Conservation (phyloP, 139 green algal genomes). For the Micromonas commoda region DNA sequence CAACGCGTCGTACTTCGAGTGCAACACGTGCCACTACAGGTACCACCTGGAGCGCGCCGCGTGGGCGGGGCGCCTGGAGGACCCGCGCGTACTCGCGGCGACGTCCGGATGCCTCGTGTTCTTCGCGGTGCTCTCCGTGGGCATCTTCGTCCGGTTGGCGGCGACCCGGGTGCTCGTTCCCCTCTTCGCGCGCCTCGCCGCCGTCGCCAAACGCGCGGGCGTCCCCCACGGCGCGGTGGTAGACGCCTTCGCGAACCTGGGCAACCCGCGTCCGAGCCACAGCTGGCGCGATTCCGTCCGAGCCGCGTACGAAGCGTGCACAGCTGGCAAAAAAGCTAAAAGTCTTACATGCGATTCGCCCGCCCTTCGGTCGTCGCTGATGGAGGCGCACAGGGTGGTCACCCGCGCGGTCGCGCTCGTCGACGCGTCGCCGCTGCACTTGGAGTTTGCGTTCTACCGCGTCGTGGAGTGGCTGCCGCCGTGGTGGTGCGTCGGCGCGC, state of each 20-base stretch:
- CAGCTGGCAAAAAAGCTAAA: too few species aligned
- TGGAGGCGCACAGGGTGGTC: too few species aligned
- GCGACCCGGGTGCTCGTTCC: background rate
- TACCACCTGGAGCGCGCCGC: background rate
- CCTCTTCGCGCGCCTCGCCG: background rate
- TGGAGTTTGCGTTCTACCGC: background rate
- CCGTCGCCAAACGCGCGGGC: too few species aligned
- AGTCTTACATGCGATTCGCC: too few species aligned
- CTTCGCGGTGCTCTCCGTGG: background rate
- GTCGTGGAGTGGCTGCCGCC: background rate
- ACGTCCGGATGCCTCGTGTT: background rate
- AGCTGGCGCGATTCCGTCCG: too few species aligned
- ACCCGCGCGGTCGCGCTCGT: background rate
- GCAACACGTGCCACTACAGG: background rate
- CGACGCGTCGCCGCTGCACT: background rate
- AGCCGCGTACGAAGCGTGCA: too few species aligned
- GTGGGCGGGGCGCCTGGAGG: background rate
- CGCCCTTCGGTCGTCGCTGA: too few species aligned
- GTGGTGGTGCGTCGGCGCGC: background rate
- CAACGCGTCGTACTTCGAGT: background rate
- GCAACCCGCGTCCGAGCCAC: too few species aligned
- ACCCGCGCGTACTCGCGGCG: background rate
- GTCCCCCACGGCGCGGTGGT: too few species aligned
- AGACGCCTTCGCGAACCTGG: too few species aligned
- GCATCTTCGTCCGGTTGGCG: background rate